Conservation (phyloP, 495 filamentous ascomycete genomes). For the Penicillium parvum region DNA sequence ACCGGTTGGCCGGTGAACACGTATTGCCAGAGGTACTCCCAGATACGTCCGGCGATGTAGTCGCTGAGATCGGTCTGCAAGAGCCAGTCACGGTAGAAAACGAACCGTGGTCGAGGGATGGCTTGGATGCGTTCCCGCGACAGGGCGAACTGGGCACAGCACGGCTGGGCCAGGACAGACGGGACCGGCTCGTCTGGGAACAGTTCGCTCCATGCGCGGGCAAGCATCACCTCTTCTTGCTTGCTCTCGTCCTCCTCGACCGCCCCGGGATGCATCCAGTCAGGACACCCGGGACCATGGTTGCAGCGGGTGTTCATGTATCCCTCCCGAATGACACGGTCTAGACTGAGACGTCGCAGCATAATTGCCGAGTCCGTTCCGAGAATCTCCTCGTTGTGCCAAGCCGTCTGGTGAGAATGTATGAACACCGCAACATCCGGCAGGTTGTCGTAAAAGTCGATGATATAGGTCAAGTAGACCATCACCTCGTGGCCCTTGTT, state of each 20-base stretch:
- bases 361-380: conserved; percentile 49
- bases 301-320: conserved; percentile 65
- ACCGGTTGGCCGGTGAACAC: conserved; percentile 58
- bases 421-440: conserved; percentile 67
- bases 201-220: conserved; percentile 49
- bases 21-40: conserved; percentile 74
- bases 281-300: conserved; percentile 58
- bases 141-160: conserved; percentile 67
- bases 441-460: conserved; percentile 65
- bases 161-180: conserved; percentile 50
- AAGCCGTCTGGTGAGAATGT: conserved; percentile 61
- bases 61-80: conserved; percentile 58
- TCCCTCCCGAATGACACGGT: conserved; percentile 51
- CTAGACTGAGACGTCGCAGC: conserved; percentile 48
- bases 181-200: conserved; percentile 53
- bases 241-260: conserved; percentile 47
- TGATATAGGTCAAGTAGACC: conserved; percentile 67
- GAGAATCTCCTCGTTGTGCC: conserved; percentile 60
- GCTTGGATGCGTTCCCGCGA: conserved; percentile 52
- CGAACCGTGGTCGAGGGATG: conserved; percentile 55
- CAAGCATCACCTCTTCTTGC: conserved; percentile 58
- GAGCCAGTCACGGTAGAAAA: conserved; percentile 66
- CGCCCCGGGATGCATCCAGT: conserved; percentile 60
- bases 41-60: conserved; percentile 64
- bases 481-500: conserved; percentile 79